Conservation (phyloP, 192 early-diverging fungal species). For the Geranomyces variabilis region DNA sequence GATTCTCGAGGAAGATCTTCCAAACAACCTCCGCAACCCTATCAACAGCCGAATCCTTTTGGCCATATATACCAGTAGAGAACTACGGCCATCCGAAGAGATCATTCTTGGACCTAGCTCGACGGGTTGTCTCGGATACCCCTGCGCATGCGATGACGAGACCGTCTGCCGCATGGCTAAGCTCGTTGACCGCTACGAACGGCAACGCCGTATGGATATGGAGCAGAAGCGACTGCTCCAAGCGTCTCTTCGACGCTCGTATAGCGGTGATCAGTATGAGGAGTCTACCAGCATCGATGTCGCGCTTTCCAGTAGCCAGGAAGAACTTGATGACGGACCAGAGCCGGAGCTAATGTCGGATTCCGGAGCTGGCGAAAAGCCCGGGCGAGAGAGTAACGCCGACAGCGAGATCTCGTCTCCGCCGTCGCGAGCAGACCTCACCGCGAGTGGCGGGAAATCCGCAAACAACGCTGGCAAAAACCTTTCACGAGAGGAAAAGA, state of each 20-base stretch:
- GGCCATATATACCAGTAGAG: slow-evolving; percentile 37
- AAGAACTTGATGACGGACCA: not conserved
- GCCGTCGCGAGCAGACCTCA: not conserved
- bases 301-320: not conserved
- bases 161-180: slow-evolving; percentile 25
- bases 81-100: slow-evolving; percentile 36
- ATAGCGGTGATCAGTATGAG: not conserved
- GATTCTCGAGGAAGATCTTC: slow-evolving; percentile 20
- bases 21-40: not conserved
- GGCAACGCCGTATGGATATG: not conserved
- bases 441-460: not conserved
- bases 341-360: not conserved
- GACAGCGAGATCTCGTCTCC: not conserved
- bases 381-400: too few species aligned
- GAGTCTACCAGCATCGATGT: not conserved
- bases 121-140: slow-evolving; percentile 30
- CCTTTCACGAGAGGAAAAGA: slow-evolving; percentile 32
- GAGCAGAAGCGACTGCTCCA: not conserved
- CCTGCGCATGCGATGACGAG: slow-evolving; percentile 41
- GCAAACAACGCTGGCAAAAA: slow-evolving; percentile 6
- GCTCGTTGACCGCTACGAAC: not conserved
- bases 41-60: slow-evolving; percentile 36
- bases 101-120: slow-evolving; percentile 31
- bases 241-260: not conserved
- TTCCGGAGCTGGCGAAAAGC: not conserved